A percentile compares a stretch with the other conserved stretches of the same genome.
Evolutionary conservation across 2,329 filamentous ascomycete genomes (phyloP).

Genomic region (Hypomyces perniciosus): DNA sequence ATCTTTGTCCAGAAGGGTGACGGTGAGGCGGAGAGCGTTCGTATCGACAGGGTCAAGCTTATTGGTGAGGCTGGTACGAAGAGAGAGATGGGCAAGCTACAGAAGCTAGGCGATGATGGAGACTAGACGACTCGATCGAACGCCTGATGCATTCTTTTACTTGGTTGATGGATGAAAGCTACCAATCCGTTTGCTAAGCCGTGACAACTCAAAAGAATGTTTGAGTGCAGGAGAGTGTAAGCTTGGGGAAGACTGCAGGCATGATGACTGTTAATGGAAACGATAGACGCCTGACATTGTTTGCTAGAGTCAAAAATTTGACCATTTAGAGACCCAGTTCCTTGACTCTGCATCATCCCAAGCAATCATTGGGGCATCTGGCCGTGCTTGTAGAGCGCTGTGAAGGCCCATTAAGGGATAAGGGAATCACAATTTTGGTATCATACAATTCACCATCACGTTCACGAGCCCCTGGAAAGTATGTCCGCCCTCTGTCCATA

Average conservation of each 20-base stretch:
- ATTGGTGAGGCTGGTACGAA: conserved; percentile 90
- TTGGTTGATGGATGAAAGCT: neutral
- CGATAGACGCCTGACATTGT: too few relatives aligned
- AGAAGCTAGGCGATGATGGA: conserved; percentile 80
- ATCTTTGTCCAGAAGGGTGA: conserved; percentile 86
- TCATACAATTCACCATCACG: too few relatives aligned
- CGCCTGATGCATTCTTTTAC: neutral
- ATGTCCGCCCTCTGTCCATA: conserved; percentile 40
- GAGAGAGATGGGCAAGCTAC: conserved; percentile 86
- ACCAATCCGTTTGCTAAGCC: too few relatives aligned
- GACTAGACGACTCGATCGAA: neutral
- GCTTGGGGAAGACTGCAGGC: too few relatives aligned
- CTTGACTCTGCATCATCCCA: too few relatives aligned
- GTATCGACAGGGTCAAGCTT: conserved; percentile 71
- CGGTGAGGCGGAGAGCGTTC: conserved; percentile 75
- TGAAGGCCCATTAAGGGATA: neutral
- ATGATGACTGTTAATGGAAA: too few relatives aligned
- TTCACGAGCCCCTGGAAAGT: conserved; percentile 6
- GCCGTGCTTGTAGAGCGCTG: too few relatives aligned
- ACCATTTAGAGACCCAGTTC: too few relatives aligned
- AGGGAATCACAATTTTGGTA: neutral
- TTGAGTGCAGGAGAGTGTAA: too few relatives aligned
- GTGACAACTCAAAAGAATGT: too few relatives aligned
- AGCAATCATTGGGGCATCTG: conserved; percentile 3
- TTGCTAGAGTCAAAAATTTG: too few relatives aligned